Percentiles rank a stretch among this genome's conserved stretches.
Conservation (phyloP, 164 flowering plant genomes). For the Santalum album region DNA sequence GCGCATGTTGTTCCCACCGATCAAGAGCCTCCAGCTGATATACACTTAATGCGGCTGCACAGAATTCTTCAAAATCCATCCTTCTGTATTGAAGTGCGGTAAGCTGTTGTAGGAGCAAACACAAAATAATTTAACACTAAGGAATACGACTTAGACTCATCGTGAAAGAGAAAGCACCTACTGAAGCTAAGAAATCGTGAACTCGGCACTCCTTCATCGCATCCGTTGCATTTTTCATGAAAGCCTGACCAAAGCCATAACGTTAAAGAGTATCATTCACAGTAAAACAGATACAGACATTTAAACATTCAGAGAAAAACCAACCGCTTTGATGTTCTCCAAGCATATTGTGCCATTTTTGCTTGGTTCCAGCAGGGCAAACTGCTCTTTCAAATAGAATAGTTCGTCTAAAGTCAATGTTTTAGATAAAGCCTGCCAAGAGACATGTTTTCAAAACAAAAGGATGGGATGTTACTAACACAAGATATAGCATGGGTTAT, state of each 20-base stretch:
- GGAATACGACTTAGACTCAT: neutral
- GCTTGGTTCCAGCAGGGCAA: conserved; percentile 42
- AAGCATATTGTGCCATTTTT: conserved; percentile 54
- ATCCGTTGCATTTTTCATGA: conserved; percentile 50
- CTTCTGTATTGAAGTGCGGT: conserved; percentile 53
- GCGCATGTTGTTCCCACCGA: conserved; percentile 62
- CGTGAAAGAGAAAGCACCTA: conserved; percentile 14
- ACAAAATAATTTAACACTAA: neutral
- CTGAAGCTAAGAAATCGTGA: conserved; percentile 44
- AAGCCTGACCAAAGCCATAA: conserved; percentile 32
- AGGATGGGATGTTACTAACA: too few species aligned
- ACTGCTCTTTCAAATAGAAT: conserved; percentile 51
- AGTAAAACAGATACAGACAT: neutral
- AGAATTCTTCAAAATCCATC: conserved; percentile 66
- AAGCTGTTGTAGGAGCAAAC: conserved; percentile 24
- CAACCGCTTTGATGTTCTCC: conserved; percentile 50
- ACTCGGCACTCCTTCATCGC: conserved; percentile 63
- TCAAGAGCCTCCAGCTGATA: conserved; percentile 57
- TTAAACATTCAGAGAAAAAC: conserved; percentile 6
- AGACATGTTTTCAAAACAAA: too few species aligned
- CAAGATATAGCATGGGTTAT: too few species aligned
- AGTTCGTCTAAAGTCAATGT: conserved; percentile 56
- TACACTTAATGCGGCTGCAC: conserved; percentile 50
- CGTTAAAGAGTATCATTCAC: conserved; percentile 3
- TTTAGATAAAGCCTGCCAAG: conserved; percentile 54